Evolutionary conservation across 1,284 basidiomycete genomes (phyloP), one percentile per base, ranked within the genome.

Genomic region (Ustilago sp.): DNA sequence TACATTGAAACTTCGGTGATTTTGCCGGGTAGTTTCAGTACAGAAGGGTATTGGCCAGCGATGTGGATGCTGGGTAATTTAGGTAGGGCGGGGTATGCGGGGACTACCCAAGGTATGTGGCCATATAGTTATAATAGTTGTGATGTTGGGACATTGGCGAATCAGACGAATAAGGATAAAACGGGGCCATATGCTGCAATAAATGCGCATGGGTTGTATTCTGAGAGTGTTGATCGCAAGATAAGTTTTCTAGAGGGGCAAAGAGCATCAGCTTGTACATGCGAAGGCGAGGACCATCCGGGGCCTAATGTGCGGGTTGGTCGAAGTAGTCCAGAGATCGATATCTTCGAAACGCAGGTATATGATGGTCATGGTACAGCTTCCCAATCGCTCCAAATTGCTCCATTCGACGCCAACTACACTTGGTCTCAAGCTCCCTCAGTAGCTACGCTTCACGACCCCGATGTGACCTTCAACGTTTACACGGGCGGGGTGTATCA

Each of bases 31-130:
- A 34, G 17, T 2, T 67, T 62, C 13, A 77, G 75, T 4, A 80
- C 77, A 1, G 80, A 82, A 59, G 88, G 88, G 15, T 88, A 87
- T 77, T 89, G 88, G 88, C 88, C 88, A 8, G 83, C 71, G 0
- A 52, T 79, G 1, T 83, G 80, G 82, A 68, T 64, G 59, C 59
- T 83, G 67, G 77, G 74, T 9, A 84, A 83, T 45, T 58, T 84
- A 3, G 80, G 74, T 0, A 57, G 82, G 8, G 68, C 80, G 0
- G 83, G 84, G 9, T 85, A 85, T 50, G 74, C 79, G 8, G 85
- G 81, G 0, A 79, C 83, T 8, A 83, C 81, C 31, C 80, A 84
- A 47, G 77, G 76, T 1, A 78, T 71, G 57, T 85, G 81, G 83
- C 87, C 85, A 28, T 87, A 87, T 81, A 82, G 82, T 39, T 87